phyloP scores from a whole-genome alignment of 2,329 filamentous ascomycete genomes.

The Alternaria postmessia region DNA sequence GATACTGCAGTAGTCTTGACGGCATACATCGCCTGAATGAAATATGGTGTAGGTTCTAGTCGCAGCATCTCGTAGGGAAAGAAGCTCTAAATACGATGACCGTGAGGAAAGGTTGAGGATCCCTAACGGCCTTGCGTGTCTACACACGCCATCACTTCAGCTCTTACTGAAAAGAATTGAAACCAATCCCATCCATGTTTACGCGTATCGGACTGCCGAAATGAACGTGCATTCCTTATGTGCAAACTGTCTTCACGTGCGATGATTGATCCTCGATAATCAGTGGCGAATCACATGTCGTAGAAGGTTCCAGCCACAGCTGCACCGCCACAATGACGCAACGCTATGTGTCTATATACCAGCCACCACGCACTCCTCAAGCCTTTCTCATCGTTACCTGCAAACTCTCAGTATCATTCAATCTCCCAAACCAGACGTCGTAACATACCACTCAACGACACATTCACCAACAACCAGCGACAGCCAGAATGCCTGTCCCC shows the following conservation, averaged over 20 bases:
- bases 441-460: background rate
- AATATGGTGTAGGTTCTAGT: background rate
- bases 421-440: too few relatives aligned
- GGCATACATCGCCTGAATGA: too few relatives aligned
- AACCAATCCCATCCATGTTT: background rate
- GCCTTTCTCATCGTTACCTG: background rate
- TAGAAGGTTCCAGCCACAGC: conserved; percentile 34
- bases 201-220: too few relatives aligned
- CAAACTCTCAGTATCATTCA: background rate
- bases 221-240: background rate
- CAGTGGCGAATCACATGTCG: conserved; percentile 20
- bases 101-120: background rate
- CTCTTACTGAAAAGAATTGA: background rate
- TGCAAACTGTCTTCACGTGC: conserved; percentile 7
- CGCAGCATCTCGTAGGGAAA: background rate
- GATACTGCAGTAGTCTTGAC: background rate
- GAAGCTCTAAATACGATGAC: background rate
- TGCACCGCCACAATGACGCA: conserved; percentile 42
- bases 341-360: conserved; percentile 1
- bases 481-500: conserved; percentile 37
- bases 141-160: background rate
- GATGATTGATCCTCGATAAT: background rate
- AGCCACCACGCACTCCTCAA: background rate
- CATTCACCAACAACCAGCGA: background rate
- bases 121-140: background rate